Conservation (phyloP, 805 yeast genomes). For the Pichia manshurica region DNA sequence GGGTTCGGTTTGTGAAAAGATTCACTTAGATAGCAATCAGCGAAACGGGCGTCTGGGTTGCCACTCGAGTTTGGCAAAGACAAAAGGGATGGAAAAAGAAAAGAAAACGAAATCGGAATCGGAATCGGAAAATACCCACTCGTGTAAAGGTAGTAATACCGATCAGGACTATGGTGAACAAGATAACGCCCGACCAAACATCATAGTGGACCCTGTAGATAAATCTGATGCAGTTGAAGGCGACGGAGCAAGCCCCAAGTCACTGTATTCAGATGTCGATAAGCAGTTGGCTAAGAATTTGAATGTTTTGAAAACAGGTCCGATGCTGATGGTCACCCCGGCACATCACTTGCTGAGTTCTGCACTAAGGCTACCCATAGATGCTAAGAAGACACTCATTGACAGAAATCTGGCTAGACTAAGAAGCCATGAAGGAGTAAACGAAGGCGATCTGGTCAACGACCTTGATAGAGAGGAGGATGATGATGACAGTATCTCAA, state of each 20-base stretch:
- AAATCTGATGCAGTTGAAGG: not conserved
- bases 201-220: no score
- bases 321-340: not conserved
- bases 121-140: no score
- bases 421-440: not conserved
- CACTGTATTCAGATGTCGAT: not conserved
- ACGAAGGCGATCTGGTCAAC: not conserved
- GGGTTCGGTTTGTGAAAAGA: no score
- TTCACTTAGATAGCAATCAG: no score
- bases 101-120: not conserved
- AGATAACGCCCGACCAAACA: no score
- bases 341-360: conserved; percentile 1
- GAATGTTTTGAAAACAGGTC: conserved; percentile 1
- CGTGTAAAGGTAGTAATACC: no score
- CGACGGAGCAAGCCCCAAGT: not conserved
- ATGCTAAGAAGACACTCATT: not conserved
- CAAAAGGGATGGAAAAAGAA: no score
- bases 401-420: not conserved
- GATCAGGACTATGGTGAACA: no score
- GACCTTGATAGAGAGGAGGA: not conserved
- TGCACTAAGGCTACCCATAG: not conserved
- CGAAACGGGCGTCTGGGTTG: no score
- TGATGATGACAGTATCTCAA: not conserved
- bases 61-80: no score
- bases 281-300: not conserved